Percentiles rank a stretch among this genome's conserved stretches.
Conservation (phyloP, 352 stramenopile species). For the Lagenidium giganteum region DNA sequence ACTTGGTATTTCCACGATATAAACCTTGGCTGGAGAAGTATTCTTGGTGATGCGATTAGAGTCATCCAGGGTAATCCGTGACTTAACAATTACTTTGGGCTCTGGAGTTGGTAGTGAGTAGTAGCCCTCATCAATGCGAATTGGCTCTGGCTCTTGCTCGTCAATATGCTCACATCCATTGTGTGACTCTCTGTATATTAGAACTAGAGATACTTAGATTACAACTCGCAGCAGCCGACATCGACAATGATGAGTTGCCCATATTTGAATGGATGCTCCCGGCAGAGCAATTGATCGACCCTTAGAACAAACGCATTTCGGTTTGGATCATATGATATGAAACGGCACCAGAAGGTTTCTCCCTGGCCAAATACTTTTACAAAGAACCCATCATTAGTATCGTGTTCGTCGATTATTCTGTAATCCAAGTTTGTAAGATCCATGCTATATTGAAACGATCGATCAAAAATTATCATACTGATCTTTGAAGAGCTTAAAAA, state of each 20-base stretch:
- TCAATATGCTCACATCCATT: slow-evolving; percentile 14
- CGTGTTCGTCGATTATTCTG: slow-evolving; percentile 8
- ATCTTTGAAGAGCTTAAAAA: slow-evolving; percentile 17
- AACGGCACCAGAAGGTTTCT: slow-evolving; percentile 11
- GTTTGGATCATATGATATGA: slow-evolving; percentile 12
- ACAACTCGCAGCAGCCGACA: slow-evolving; percentile 4
- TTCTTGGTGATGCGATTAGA: slow-evolving; percentile 11
- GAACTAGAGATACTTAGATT: slow-evolving; percentile 7
- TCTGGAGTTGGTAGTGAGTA: slow-evolving; percentile 9
- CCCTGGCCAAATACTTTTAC: slow-evolving; percentile 10
- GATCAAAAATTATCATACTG: slow-evolving; percentile 15
- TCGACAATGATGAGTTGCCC: slow-evolving; percentile 9
- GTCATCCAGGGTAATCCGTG: slow-evolving; percentile 8
- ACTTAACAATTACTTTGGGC: slow-evolving; percentile 5
- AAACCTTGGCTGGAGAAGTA: slow-evolving; percentile 10
- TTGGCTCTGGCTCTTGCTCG: slow-evolving; percentile 6
- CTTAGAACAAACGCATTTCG: slow-evolving; percentile 9
- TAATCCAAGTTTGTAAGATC: slow-evolving; percentile 13
- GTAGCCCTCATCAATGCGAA: slow-evolving; percentile 6
- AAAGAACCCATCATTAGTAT: slow-evolving; percentile 12
- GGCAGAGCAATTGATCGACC: slow-evolving; percentile 10
- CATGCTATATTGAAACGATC: slow-evolving; percentile 12
- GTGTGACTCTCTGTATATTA: slow-evolving; percentile 8
- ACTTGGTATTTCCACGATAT: slow-evolving; percentile 10
- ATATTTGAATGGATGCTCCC: slow-evolving; percentile 12